These are phyloP conservation scores for Suillus bovinus DNA, from an alignment of 768 basidiomycete genomes.

Conservation along the genomic window DNA sequence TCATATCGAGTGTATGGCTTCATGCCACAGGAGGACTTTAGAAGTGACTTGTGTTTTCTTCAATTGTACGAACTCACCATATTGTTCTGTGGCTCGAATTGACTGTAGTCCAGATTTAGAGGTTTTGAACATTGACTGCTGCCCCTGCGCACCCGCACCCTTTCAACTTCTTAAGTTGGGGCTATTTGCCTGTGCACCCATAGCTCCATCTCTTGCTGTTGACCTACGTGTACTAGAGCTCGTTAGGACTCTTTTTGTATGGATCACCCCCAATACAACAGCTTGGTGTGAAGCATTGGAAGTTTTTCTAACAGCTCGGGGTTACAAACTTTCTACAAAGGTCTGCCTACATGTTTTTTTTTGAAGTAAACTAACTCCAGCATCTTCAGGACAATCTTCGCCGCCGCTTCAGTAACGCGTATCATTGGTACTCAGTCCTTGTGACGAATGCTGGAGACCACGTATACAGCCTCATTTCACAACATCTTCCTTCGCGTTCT, in stretches of 20 bases:
- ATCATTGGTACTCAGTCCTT: neutral
- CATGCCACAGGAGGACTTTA: neutral
- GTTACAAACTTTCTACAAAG: neutral
- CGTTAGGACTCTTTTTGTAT: neutral
- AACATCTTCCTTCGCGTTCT: too few relatives aligned
- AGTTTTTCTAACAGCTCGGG: neutral
- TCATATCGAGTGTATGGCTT: neutral
- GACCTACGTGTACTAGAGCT: neutral
- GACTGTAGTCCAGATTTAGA: neutral
- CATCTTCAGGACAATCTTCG: neutral
- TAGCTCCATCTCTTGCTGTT: neutral
- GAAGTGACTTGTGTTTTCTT: neutral
- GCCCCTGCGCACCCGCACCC: neutral
- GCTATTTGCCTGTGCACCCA: neutral
- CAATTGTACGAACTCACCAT: neutral
- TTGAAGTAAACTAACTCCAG: neutral
- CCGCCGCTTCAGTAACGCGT: neutral
- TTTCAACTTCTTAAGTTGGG: neutral
- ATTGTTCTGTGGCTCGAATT: neutral
- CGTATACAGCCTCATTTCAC: too few relatives aligned
- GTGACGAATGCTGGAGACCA: too few relatives aligned
- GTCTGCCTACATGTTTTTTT: neutral
- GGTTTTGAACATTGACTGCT: neutral
- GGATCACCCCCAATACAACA: neutral
- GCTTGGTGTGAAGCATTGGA: neutral